phyloP scores from a whole-genome alignment of 768 basidiomycete species.

The Amanita phalloides region DNA sequence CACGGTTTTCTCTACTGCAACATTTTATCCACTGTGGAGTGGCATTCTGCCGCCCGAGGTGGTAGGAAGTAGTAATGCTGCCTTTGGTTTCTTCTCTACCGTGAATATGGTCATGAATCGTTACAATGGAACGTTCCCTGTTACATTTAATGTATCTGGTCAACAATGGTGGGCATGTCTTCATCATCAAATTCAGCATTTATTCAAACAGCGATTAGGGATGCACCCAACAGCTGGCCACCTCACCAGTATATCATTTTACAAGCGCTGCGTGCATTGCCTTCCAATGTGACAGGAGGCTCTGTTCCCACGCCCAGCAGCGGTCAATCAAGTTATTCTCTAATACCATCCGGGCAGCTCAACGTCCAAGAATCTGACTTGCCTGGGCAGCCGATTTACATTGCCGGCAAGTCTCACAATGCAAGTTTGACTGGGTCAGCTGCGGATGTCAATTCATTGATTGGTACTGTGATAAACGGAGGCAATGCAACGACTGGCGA shows the following conservation, averaged over 20 bases:
- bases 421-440: slow-evolving; percentile 39
- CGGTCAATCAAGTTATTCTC: slow-evolving; percentile 48
- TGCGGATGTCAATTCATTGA: slow-evolving; percentile 50
- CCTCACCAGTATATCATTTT: slow-evolving; percentile 77
- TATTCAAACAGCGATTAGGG: slow-evolving; percentile 30
- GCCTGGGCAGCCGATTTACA: slow-evolving; percentile 50
- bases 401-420: slow-evolving; percentile 20
- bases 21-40: slow-evolving; percentile 81
- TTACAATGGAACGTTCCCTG: slow-evolving; percentile 82
- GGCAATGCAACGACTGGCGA: slow-evolving; percentile 49
- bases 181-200: background rate
- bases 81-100: slow-evolving; percentile 65
- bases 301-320: slow-evolving; percentile 37
- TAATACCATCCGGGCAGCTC: slow-evolving; percentile 78
- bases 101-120: slow-evolving; percentile 71
- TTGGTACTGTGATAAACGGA: slow-evolving; percentile 52
- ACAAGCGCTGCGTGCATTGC: slow-evolving; percentile 65
- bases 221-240: slow-evolving; percentile 85
- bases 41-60: slow-evolving; percentile 75
- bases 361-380: slow-evolving; percentile 59
- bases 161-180: slow-evolving; percentile 56
- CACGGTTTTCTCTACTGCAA: slow-evolving; percentile 59
- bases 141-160: slow-evolving; percentile 69
- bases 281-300: slow-evolving; percentile 54
- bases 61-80: slow-evolving; percentile 37